These are phyloP conservation scores for Umbelopsis ramanniana DNA, from an alignment of 192 early-diverging fungal genomes.

Conservation along the genomic window DNA sequence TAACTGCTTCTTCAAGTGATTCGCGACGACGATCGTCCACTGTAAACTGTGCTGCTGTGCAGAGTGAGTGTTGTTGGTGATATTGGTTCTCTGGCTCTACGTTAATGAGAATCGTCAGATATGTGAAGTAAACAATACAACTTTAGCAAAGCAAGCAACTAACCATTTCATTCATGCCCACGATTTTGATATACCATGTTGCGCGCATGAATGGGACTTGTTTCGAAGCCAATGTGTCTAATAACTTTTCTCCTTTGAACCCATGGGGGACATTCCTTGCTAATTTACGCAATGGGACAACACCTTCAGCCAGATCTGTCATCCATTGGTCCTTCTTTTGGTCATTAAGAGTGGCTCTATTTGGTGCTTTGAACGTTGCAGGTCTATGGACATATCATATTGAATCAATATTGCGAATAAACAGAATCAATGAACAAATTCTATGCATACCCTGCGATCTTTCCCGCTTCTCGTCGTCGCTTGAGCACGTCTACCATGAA, in stretches of 20 bases:
- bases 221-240: slow-evolving; percentile 57
- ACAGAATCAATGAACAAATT: neutral
- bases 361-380: slow-evolving; percentile 52
- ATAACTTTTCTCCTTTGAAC: slow-evolving; percentile 63
- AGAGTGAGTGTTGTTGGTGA: slow-evolving; percentile 16
- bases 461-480: slow-evolving; percentile 34
- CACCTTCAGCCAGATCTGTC: slow-evolving; percentile 46
- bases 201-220: slow-evolving; percentile 67
- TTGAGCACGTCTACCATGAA: slow-evolving; percentile 54
- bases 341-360: slow-evolving; percentile 46
- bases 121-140: too few relatives aligned
- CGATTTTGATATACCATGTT: slow-evolving; percentile 73
- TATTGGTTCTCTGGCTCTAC: slow-evolving; percentile 11
- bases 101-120: neutral
- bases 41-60: slow-evolving; percentile 34
- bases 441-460: slow-evolving; percentile 35
- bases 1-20: slow-evolving; percentile 50
- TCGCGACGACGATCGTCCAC: slow-evolving; percentile 52
- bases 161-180: slow-evolving; percentile 67
- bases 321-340: slow-evolving; percentile 62
- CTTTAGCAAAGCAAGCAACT: neutral
- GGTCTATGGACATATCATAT: slow-evolving; percentile 32
- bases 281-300: slow-evolving; percentile 48
- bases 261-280: slow-evolving; percentile 59
- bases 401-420: neutral